phyloP scores from a whole-genome alignment of 2,329 filamentous ascomycete genomes.

The Neocatenulostroma microsporum region DNA sequence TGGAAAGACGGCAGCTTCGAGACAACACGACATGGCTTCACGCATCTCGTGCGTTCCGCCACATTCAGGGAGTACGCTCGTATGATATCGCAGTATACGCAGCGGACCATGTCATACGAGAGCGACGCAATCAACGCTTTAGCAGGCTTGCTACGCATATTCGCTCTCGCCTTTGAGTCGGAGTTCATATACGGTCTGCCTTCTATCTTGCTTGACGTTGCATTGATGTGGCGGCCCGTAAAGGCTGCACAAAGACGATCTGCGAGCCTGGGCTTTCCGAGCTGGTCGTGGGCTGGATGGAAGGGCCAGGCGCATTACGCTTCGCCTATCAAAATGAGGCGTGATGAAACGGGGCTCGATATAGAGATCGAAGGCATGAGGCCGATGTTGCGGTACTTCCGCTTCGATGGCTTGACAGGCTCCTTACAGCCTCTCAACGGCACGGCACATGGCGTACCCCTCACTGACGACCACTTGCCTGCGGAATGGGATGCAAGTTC shows the following conservation, averaged over 20 bases:
- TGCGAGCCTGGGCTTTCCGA: neutral
- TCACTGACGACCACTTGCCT: neutral
- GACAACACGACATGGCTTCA: neutral
- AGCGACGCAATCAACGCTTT: conserved; percentile 2
- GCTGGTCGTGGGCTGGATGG: conserved; percentile 2
- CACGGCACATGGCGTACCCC: neutral
- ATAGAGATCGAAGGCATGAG: neutral
- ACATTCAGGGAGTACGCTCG: neutral
- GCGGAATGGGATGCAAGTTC: conserved; percentile 1
- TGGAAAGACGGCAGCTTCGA: conserved; percentile 1
- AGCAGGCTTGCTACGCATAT: conserved; percentile 1
- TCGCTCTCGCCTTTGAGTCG: conserved; percentile 1
- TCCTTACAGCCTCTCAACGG: neutral
- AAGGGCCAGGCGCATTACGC: neutral
- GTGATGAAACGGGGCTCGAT: neutral
- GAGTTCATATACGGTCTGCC: neutral
- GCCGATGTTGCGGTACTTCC: conserved; percentile 2
- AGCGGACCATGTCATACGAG: conserved; percentile 1
- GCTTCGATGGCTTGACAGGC: neutral
- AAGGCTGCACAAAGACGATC: neutral
- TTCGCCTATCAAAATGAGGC: neutral
- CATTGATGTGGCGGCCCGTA: neutral
- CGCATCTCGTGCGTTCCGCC: conserved; percentile 1
- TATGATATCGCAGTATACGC: neutral
- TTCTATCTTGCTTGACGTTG: neutral